Conservation (phyloP, 1,284 basidiomycete species). For the Fomitopsis pinicola region DNA sequence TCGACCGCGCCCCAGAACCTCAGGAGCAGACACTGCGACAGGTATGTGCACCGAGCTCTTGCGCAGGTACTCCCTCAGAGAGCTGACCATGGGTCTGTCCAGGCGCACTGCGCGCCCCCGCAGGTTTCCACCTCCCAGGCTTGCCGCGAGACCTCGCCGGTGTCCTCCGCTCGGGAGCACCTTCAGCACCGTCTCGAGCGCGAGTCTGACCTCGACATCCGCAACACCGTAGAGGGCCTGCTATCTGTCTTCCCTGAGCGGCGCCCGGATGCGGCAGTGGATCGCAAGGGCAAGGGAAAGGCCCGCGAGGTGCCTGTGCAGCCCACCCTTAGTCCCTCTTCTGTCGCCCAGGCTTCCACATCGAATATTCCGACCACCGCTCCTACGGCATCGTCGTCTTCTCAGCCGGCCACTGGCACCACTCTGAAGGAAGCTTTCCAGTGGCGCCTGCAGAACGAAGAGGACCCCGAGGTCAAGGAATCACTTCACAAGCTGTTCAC, state of each 20-base stretch:
- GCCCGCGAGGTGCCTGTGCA: constrained; percentile 10
- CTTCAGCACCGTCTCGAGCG: neutral
- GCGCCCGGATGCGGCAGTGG: neutral
- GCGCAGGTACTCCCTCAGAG: too few relatives aligned
- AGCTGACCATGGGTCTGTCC: neutral
- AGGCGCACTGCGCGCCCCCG: neutral
- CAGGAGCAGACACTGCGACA: neutral
- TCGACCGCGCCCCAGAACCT: neutral
- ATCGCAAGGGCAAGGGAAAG: constrained; percentile 18
- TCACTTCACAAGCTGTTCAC: constrained; percentile 7
- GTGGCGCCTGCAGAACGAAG: constrained; percentile 1
- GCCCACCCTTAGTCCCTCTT: constrained; percentile 4
- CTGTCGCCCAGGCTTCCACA: neutral
- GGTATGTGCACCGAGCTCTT: neutral
- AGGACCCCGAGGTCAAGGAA: constrained; percentile 7
- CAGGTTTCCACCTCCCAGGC: neutral
- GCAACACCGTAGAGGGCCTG: neutral
- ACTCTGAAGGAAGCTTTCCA: neutral
- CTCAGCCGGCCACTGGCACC: neutral
- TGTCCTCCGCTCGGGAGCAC: neutral
- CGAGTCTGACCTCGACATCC: constrained; percentile 3
- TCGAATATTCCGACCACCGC: neutral
- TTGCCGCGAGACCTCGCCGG: neutral
- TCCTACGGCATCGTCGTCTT: neutral
- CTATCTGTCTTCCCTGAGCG: neutral